These are phyloP conservation scores for Aureobasidium melanogenum DNA, from an alignment of 2,329 filamentous ascomycete genomes.

Conservation along the genomic window DNA sequence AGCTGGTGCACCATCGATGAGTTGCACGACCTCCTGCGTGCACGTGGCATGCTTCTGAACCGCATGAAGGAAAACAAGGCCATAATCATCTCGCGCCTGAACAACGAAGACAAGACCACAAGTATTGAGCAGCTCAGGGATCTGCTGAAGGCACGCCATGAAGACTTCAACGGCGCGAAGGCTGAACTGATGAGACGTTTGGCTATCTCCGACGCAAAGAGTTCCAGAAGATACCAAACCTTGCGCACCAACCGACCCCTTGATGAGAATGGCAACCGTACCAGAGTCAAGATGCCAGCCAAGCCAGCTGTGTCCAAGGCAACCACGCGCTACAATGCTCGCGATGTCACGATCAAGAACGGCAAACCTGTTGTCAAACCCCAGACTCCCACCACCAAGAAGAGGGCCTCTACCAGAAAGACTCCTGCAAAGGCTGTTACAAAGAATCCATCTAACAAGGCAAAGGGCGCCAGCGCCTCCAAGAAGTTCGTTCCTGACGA, in stretches of 20 bases:
- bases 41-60: slow-evolving; percentile 15
- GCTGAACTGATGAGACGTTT: slow-evolving; percentile 19
- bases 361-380: neutral
- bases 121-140: slow-evolving; percentile 19
- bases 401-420: neutral
- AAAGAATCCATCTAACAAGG: neutral
- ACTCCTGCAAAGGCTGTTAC: neutral
- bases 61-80: slow-evolving; percentile 15
- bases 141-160: slow-evolving; percentile 19
- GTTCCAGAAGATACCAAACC: neutral
- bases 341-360: neutral
- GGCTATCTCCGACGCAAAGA: slow-evolving; percentile 21
- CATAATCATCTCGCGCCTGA: slow-evolving; percentile 12
- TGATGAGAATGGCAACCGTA: neutral
- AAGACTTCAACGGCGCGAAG: slow-evolving; percentile 20
- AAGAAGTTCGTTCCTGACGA: neutral
- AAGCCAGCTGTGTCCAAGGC: neutral
- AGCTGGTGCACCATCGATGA: slow-evolving; percentile 13
- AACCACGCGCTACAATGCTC: neutral
- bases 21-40: slow-evolving; percentile 10
- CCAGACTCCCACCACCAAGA: neutral
- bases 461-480: neutral
- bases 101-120: slow-evolving; percentile 20
- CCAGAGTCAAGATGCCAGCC: neutral
- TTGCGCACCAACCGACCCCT: neutral